Evolutionary conservation across 352 stramenopile genomes (phyloP).

Genomic region (Aphanomyces astaci): DNA sequence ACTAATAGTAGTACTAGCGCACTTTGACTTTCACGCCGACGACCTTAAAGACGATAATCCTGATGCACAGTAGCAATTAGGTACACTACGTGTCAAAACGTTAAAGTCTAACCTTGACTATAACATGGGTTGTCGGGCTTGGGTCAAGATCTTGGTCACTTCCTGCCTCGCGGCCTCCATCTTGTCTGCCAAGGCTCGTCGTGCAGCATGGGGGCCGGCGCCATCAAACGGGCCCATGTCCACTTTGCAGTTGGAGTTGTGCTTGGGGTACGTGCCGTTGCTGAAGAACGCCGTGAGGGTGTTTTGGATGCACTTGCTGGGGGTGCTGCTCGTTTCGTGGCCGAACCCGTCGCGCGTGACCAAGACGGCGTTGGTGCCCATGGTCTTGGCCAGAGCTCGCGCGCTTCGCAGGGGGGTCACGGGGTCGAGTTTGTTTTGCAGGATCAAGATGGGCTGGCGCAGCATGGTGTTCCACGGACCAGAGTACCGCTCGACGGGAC

Average conservation of each 20-base stretch:
- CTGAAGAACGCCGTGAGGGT: neutral
- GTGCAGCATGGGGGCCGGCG: no score
- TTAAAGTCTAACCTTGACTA: no score
- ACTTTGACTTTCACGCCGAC: no score
- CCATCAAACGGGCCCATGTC: neutral
- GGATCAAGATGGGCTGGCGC: no score
- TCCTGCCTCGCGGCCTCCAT: neutral
- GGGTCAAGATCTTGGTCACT: neutral
- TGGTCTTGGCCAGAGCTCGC: neutral
- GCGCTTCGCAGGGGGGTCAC: neutral
- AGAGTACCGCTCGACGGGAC: slow-evolving; percentile 5
- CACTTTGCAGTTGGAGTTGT: neutral
- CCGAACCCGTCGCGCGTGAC: slow-evolving; percentile 5
- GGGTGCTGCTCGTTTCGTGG: neutral
- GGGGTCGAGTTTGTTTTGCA: slow-evolving; percentile 2
- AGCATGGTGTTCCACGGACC: neutral
- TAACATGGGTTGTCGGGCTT: neutral
- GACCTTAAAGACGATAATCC: no score
- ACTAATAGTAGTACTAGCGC: no score
- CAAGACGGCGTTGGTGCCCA: slow-evolving; percentile 1
- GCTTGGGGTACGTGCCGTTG: neutral
- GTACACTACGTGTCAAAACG: no score
- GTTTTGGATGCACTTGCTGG: neutral
- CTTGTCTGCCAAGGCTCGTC: neutral
- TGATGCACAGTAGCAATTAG: no score